phyloP scores from a whole-genome alignment of 768 basidiomycete species.

The Kockovaella imperatae region DNA sequence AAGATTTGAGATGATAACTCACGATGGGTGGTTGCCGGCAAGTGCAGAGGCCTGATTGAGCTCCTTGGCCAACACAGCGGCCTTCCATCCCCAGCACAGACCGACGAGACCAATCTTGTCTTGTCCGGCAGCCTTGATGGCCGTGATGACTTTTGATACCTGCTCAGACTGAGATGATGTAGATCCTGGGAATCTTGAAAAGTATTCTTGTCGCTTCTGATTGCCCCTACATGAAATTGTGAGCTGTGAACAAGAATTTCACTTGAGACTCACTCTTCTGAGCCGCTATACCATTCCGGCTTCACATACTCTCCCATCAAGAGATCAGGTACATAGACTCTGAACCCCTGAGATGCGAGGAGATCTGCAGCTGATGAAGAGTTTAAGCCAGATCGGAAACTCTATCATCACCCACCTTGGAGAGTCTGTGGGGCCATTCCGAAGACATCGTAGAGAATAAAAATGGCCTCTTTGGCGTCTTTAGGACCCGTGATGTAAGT shows the following conservation, averaged over 20 bases:
- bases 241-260: constrained; percentile 31
- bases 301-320: constrained; percentile 53
- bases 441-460: constrained; percentile 38
- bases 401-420: constrained; percentile 29
- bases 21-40: constrained; percentile 51
- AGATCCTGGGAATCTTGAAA: constrained; percentile 55
- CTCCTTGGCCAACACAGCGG: constrained; percentile 7
- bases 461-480: constrained; percentile 27
- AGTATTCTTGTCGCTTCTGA: constrained; percentile 49
- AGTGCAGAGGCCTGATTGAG: constrained; percentile 43
- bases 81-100: constrained; percentile 40
- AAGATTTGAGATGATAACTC: constrained; percentile 19
- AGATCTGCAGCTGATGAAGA: constrained; percentile 53
- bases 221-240: constrained; percentile 18
- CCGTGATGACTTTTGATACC: constrained; percentile 9
- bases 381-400: not conserved
- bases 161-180: constrained; percentile 8
- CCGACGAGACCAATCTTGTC: constrained; percentile 25
- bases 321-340: constrained; percentile 62
- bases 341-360: constrained; percentile 53
- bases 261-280: constrained; percentile 51
- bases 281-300: constrained; percentile 51
- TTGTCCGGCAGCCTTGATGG: constrained; percentile 13
- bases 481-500: constrained; percentile 34
- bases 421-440: constrained; percentile 34